These are phyloP conservation scores for Pseudogymnoascus sp. DNA, from an alignment of 2,329 filamentous ascomycete genomes.

Conservation along the genomic window DNA sequence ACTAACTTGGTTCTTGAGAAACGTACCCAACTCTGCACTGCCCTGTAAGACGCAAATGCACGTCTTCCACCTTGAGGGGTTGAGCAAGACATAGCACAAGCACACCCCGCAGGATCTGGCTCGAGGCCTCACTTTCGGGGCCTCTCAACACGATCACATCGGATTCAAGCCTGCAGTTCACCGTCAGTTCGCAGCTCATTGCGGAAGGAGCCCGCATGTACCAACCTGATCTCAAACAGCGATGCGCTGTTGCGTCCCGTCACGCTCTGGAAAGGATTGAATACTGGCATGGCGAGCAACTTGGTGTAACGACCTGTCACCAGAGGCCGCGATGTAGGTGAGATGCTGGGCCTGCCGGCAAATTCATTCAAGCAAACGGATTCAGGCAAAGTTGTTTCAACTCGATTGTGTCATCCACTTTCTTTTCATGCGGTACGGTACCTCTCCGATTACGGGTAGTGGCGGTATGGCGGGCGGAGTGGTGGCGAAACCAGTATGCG, in stretches of 20 bases:
- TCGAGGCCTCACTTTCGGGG: conserved; percentile 65
- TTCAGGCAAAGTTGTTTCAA: not conserved
- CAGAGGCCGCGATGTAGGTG: not conserved
- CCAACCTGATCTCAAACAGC: conserved; percentile 33
- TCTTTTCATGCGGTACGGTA: conserved; percentile 2
- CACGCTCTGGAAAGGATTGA: conserved; percentile 28
- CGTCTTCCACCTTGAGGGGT: conserved; percentile 62
- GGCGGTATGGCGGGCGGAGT: not conserved
- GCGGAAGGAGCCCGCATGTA: conserved; percentile 2
- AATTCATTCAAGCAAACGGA: conserved; percentile 5
- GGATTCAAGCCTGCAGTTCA: conserved; percentile 56
- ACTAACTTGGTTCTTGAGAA: not conserved
- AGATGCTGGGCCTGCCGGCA: not conserved
- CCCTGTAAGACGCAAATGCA: conserved; percentile 65
- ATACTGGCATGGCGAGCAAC: conserved; percentile 25
- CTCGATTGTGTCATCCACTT: conserved; percentile 9
- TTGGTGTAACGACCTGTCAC: not conserved
- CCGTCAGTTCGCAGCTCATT: conserved; percentile 13
- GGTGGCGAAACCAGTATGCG: not conserved
- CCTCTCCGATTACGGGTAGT: conserved; percentile 7
- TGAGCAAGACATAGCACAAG: conserved; percentile 67
- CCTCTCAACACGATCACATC: conserved; percentile 76
- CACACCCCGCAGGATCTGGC: conserved; percentile 65
- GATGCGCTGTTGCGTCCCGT: conserved; percentile 28
- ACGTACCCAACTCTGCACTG: conserved; percentile 62